Evolutionary conservation across 2,329 filamentous ascomycete species (phyloP).

Genomic region (Stagonosporopsis cucurbitacearum): DNA sequence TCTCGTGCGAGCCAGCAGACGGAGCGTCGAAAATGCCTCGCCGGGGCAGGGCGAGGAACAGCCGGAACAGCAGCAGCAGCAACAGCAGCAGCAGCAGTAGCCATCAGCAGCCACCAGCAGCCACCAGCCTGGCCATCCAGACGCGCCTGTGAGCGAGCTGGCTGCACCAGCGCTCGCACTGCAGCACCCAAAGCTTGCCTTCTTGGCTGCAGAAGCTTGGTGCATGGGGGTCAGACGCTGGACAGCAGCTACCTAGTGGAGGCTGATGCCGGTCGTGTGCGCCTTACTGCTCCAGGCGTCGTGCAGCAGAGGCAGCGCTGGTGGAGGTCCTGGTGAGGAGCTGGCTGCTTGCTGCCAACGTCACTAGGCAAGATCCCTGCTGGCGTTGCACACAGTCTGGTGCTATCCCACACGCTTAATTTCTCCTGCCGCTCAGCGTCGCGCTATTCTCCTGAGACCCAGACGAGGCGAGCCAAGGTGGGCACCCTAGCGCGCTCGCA

Average conservation of each 20-base stretch:
- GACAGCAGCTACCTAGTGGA: too few species aligned
- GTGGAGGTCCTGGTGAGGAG: conserved; percentile 19
- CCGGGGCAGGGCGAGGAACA: conserved; percentile 4
- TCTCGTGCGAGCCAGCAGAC: conserved; percentile 19
- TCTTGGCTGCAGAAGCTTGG: conserved; percentile 29
- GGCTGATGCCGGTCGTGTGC: conserved; percentile 16
- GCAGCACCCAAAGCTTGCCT: conserved; percentile 24
- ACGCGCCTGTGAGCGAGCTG: conserved; percentile 12
- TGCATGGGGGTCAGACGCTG: conserved; percentile 14
- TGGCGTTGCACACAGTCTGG: conserved; percentile 16
- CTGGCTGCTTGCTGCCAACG: conserved; percentile 18
- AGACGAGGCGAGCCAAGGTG: conserved; percentile 10
- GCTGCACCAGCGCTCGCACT: not conserved
- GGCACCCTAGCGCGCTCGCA: not conserved
- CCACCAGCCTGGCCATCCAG: not conserved
- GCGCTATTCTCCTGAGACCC: conserved; percentile 21
- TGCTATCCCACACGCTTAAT: conserved; percentile 35
- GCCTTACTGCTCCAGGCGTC: conserved; percentile 13
- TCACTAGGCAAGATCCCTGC: conserved; percentile 21
- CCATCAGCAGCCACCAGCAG: too few species aligned
- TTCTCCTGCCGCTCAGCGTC: conserved; percentile 28
- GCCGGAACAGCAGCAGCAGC: not conserved
- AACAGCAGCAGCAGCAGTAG: too few species aligned
- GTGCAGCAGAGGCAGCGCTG: conserved; percentile 15
- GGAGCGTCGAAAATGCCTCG: conserved; percentile 21